Conservation (phyloP, 2,329 filamentous ascomycete genomes). For the Aureobasidium sp. region DNA sequence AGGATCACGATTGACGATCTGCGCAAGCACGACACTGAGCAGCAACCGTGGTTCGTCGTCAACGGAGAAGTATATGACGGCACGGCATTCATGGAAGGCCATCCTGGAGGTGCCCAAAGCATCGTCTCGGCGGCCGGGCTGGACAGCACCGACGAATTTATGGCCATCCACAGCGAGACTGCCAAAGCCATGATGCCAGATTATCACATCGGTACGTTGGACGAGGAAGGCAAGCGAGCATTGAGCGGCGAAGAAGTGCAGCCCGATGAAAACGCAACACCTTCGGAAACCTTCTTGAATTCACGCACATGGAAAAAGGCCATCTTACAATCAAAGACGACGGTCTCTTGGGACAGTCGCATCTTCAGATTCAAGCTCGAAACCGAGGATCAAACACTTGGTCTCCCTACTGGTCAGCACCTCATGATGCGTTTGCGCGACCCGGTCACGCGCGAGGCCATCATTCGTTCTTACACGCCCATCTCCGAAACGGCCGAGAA, state of each 20-base stretch:
- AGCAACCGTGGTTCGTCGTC: constrained; percentile 78
- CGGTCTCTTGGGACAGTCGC: constrained; percentile 68
- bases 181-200: constrained; percentile 82
- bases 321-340: constrained; percentile 59
- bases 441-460: constrained; percentile 59
- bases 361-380: constrained; percentile 77
- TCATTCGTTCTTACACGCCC: constrained; percentile 84
- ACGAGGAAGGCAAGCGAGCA: constrained; percentile 49
- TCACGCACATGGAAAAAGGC: constrained; percentile 67
- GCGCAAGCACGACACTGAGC: constrained; percentile 56
- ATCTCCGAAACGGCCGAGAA: constrained; percentile 57
- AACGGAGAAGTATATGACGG: constrained; percentile 87
- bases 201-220: constrained; percentile 77
- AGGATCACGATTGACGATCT: constrained; percentile 66
- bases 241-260: constrained; percentile 43
- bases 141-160: constrained; percentile 81
- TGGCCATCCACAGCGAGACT: constrained; percentile 87
- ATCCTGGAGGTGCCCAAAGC: constrained; percentile 80
- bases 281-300: constrained; percentile 60
- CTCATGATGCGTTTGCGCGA: constrained; percentile 76
- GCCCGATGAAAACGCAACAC: constrained; percentile 35
- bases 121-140: constrained; percentile 76
- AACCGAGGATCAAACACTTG: constrained; percentile 60
- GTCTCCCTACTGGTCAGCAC: constrained; percentile 79
- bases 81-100: constrained; percentile 68